phyloP scores from a whole-genome alignment of 805 yeast species.

The Cephaloascus fragrans region DNA sequence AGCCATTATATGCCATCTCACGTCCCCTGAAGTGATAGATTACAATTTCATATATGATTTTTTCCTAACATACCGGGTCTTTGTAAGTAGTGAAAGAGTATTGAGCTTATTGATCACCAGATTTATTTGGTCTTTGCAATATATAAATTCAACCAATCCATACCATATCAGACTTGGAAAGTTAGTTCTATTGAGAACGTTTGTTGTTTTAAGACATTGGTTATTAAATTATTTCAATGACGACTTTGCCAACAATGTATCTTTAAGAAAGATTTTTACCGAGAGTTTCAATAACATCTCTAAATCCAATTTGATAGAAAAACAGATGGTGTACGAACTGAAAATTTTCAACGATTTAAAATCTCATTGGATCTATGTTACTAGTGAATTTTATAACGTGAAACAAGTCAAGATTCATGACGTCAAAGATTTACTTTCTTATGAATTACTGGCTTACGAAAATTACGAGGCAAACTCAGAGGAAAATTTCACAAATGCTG shows the following conservation, averaged over 20 bases:
- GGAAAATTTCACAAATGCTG: conserved; percentile 13
- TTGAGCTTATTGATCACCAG: conserved; percentile 55
- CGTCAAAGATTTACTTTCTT: not conserved
- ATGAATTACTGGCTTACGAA: not conserved
- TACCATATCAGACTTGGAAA: conserved; percentile 39
- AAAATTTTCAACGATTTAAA: conserved; percentile 29
- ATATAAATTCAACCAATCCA: conserved; percentile 18
- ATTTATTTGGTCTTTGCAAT: conserved; percentile 60
- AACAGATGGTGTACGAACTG: conserved; percentile 19
- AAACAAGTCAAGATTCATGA: conserved; percentile 12
- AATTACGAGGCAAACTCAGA: too few relatives aligned
- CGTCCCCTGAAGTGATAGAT: conserved; percentile 68
- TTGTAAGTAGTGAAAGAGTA: conserved; percentile 47
- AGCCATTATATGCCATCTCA: conserved; percentile 48
- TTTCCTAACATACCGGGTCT: conserved; percentile 72
- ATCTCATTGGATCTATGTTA: conserved; percentile 25
- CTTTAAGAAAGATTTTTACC: conserved; percentile 34
- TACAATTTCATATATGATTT: conserved; percentile 78
- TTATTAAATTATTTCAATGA: conserved; percentile 75
- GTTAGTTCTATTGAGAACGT: conserved; percentile 66
- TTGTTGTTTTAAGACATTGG: conserved; percentile 88
- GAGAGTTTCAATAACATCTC: conserved; percentile 26
- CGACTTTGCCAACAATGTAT: conserved; percentile 41
- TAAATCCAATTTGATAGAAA: conserved; percentile 17
- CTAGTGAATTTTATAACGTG: conserved; percentile 21